Percentiles rank a stretch among this genome's conserved stretches.
Evolutionary conservation across 441 rosid species (phyloP).

Genomic region (Bocquillonia castaneifolia): DNA sequence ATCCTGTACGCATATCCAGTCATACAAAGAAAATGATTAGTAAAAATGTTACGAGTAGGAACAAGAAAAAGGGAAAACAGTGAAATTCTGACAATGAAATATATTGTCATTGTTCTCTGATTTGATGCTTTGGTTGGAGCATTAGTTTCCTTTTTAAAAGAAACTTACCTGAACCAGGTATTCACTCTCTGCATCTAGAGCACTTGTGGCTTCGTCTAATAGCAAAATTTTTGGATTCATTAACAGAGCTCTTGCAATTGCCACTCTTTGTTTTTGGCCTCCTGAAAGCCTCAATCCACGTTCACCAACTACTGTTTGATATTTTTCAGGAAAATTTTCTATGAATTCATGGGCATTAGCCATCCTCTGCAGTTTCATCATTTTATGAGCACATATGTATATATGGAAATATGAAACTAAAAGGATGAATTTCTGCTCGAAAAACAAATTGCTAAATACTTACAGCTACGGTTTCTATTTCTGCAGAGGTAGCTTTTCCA

Average conservation of each 20-base stretch:
- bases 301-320: slow-evolving; percentile 70
- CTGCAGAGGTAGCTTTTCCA: slow-evolving; percentile 51
- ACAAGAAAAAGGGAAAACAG: neutral
- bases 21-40: neutral
- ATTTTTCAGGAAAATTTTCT: slow-evolving; percentile 68
- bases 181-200: slow-evolving; percentile 90
- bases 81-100: neutral
- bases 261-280: slow-evolving; percentile 88
- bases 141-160: no score
- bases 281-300: slow-evolving; percentile 88
- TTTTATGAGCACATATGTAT: neutral
- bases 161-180: slow-evolving; percentile 75
- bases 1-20: slow-evolving; percentile 34
- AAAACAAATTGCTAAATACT: slow-evolving; percentile 14
- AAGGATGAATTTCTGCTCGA: neutral
- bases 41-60: no score
- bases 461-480: slow-evolving; percentile 69
- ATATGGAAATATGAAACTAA: neutral
- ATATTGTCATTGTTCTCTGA: no score
- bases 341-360: slow-evolving; percentile 89
- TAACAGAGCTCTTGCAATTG: slow-evolving; percentile 83
- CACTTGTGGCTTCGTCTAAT: slow-evolving; percentile 94
- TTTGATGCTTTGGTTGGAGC: no score
- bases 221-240: slow-evolving; percentile 82
- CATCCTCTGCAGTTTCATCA: slow-evolving; percentile 62